phyloP scores from a whole-genome alignment of 2,329 filamentous ascomycete genomes.

The Colletotrichum sp. region DNA sequence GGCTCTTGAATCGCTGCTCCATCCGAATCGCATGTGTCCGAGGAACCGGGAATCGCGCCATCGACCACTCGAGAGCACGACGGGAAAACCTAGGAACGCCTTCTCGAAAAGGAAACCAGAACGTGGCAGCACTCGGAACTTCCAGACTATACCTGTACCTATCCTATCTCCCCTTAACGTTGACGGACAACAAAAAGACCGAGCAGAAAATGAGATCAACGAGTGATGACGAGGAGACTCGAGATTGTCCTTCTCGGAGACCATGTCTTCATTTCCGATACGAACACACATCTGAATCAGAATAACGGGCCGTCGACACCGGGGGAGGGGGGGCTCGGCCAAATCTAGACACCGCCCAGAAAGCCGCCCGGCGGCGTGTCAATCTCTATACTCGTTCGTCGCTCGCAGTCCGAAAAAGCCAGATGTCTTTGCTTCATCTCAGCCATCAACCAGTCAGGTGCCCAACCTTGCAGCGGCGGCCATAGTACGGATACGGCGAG shows the following conservation, averaged over 20 bases:
- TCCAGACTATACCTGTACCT: neutral
- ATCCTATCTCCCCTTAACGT: no score
- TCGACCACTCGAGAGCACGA: neutral
- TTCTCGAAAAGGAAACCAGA: neutral
- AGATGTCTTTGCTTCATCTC: constrained; percentile 10
- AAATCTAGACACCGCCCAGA: neutral
- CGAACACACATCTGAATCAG: neutral
- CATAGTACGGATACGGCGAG: neutral
- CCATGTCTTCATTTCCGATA: neutral
- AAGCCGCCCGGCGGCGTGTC: neutral
- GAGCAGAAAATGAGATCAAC: neutral
- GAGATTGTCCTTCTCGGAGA: neutral
- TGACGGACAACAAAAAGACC: neutral
- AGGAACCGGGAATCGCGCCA: neutral
- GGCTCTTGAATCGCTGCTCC: neutral
- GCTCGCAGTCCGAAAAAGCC: neutral
- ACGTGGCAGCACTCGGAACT: neutral
- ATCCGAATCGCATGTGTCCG: neutral
- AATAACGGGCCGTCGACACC: neutral
- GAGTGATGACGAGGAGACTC: constrained; percentile 14
- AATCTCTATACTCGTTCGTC: neutral
- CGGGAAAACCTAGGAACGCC: neutral
- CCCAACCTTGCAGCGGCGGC: neutral
- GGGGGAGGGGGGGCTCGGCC: neutral
- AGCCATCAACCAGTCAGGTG: neutral